A percentile compares a stretch with the other conserved stretches of the same genome.
Evolutionary conservation across 2,329 filamentous ascomycete species (phyloP).

Genomic region (Thielaviopsis musarum): DNA sequence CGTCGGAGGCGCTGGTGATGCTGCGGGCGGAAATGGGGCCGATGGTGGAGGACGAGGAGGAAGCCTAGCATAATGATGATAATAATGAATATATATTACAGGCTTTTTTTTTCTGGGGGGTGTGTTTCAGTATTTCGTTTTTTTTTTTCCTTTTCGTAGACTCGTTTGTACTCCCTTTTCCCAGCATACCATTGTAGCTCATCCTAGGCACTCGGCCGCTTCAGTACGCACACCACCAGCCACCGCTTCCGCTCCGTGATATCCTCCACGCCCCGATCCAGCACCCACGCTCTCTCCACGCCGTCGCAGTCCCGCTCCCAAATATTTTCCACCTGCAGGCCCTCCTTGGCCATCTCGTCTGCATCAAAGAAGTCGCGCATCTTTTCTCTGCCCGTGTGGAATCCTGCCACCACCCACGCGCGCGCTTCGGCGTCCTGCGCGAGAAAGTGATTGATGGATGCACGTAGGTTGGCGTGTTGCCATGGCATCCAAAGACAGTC

Average conservation of each 20-base stretch:
- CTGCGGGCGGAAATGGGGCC: slow-evolving; percentile 43
- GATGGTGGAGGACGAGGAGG: slow-evolving; percentile 27
- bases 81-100: slow-evolving; percentile 1
- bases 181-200: too few relatives aligned
- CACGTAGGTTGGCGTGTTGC: slow-evolving; percentile 50
- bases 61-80: not conserved
- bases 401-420: slow-evolving; percentile 51
- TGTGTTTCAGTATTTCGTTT: not conserved
- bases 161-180: too few relatives aligned
- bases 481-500: slow-evolving; percentile 63
- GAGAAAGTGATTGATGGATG: slow-evolving; percentile 47
- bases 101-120: not conserved
- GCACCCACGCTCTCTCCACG: slow-evolving; percentile 40
- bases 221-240: slow-evolving; percentile 44
- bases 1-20: slow-evolving; percentile 35
- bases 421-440: slow-evolving; percentile 25
- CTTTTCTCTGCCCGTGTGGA: slow-evolving; percentile 53
- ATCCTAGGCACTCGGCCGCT: slow-evolving; percentile 13
- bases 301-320: slow-evolving; percentile 55
- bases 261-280: slow-evolving; percentile 45
- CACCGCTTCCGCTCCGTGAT: slow-evolving; percentile 48
- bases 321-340: slow-evolving; percentile 45
- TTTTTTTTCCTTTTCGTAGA: not conserved
- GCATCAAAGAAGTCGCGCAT: slow-evolving; percentile 47
- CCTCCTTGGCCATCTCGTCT: slow-evolving; percentile 27